A percentile compares a stretch with the other conserved stretches of the same genome.
phyloP scores from a whole-genome alignment of 306 rosid species.

The Pueraria montana region DNA sequence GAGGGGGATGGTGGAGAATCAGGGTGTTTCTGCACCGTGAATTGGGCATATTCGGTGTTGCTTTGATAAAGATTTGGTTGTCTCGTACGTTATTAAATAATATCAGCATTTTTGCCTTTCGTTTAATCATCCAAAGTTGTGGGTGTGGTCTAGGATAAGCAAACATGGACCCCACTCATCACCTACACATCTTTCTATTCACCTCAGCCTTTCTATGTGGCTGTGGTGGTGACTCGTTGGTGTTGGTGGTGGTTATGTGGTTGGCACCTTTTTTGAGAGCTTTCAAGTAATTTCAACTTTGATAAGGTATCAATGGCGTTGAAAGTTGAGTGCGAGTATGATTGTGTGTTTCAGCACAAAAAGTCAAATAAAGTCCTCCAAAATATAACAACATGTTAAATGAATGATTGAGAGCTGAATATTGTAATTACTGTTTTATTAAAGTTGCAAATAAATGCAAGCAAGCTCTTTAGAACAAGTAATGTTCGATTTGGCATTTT shows the following conservation, averaged over 20 bases:
- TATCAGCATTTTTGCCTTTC: slow-evolving; percentile 23
- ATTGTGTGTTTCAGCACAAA: slow-evolving; percentile 19
- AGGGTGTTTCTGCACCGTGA: slow-evolving; percentile 63
- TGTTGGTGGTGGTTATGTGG: slow-evolving; percentile 57
- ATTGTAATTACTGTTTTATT: neutral
- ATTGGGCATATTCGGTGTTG: slow-evolving; percentile 69
- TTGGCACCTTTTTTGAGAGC: slow-evolving; percentile 35
- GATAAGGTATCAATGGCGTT: slow-evolving; percentile 48
- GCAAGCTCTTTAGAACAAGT: neutral
- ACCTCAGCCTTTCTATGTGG: slow-evolving; percentile 65
- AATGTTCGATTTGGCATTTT: neutral
- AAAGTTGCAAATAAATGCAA: neutral
- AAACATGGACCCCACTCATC: slow-evolving; percentile 61
- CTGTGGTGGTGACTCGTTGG: slow-evolving; percentile 42
- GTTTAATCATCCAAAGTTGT: slow-evolving; percentile 49
- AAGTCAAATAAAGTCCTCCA: slow-evolving; percentile 35
- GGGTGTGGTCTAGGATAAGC: slow-evolving; percentile 62
- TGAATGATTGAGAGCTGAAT: slow-evolving; percentile 10
- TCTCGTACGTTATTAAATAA: slow-evolving; percentile 38
- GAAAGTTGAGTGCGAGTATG: slow-evolving; percentile 44
- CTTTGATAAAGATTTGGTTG: slow-evolving; percentile 60
- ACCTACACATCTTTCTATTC: slow-evolving; percentile 44
- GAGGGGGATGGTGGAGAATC: slow-evolving; percentile 70
- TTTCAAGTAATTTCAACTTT: slow-evolving; percentile 49
- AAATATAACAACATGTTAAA: slow-evolving; percentile 17